Percentiles rank a stretch among this genome's conserved stretches.
phyloP scores from a whole-genome alignment of 768 basidiomycete species.

The Boletus sensibilis region DNA sequence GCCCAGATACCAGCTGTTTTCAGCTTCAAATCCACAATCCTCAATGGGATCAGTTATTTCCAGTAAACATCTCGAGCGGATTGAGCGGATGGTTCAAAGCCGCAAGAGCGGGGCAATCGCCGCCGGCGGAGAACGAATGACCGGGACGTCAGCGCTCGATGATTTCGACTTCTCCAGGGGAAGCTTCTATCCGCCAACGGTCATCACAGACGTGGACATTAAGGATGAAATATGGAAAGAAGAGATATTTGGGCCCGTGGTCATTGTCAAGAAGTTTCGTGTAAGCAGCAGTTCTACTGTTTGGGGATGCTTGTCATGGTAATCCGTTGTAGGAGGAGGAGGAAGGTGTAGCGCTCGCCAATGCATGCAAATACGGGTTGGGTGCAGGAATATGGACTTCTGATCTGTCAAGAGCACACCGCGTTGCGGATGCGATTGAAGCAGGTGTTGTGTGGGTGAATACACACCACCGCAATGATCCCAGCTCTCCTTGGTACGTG shows the following conservation, averaged over 20 bases:
- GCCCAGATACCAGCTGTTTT: not conserved
- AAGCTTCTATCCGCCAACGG: slow-evolving; percentile 78
- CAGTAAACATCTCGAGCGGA: slow-evolving; percentile 56
- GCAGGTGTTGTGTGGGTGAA: slow-evolving; percentile 86
- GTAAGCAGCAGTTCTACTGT: slow-evolving; percentile 36
- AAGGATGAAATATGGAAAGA: slow-evolving; percentile 74
- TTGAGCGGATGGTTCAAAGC: slow-evolving; percentile 54
- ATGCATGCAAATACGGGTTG: slow-evolving; percentile 75
- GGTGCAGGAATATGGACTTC: slow-evolving; percentile 82
- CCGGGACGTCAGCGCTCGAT: slow-evolving; percentile 62
- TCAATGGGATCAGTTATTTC: slow-evolving; percentile 86
- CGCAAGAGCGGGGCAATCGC: slow-evolving; percentile 50
- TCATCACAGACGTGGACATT: slow-evolving; percentile 56
- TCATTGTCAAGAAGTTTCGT: slow-evolving; percentile 57
- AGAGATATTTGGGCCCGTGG: slow-evolving; percentile 86
- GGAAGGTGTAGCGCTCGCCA: slow-evolving; percentile 69
- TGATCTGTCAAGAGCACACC: slow-evolving; percentile 72
- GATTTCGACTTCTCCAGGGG: slow-evolving; percentile 69
- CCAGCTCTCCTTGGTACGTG: slow-evolving; percentile 77
- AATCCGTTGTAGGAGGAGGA: slow-evolving; percentile 46
- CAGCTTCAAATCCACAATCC: slow-evolving; percentile 67
- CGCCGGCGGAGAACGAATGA: slow-evolving; percentile 66
- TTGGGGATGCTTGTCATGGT: not conserved
- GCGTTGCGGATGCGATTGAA: slow-evolving; percentile 66
- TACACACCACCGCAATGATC: slow-evolving; percentile 87